Conservation (phyloP, 345 rosid genomes). For the Eucalyptus sideroxylon region DNA sequence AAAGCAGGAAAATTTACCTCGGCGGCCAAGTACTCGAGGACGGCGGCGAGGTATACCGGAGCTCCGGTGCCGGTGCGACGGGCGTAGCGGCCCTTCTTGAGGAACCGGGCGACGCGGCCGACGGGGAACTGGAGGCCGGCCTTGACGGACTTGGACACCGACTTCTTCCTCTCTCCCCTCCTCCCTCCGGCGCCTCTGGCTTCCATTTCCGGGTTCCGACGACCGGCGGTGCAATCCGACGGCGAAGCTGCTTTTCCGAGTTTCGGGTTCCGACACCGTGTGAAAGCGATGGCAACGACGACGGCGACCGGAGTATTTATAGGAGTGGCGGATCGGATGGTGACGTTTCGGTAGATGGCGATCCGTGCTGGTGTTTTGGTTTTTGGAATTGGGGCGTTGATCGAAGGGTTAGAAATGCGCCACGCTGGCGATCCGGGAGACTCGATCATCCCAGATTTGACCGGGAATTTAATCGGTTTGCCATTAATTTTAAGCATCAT, state of each 20-base stretch:
- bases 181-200: constrained; percentile 51
- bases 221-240: not conserved
- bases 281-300: not conserved
- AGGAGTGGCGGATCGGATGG: not conserved
- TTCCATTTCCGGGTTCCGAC: constrained; percentile 26
- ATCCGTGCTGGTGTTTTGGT: not conserved
- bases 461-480: not conserved
- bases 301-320: not conserved
- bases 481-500: not conserved
- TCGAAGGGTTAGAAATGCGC: not conserved
- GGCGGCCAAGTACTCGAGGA: constrained; percentile 74
- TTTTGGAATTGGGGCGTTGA: not conserved
- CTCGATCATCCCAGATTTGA: not conserved
- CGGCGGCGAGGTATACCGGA: constrained; percentile 67
- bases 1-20: constrained; percentile 14
- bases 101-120: constrained; percentile 54
- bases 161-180: constrained; percentile 45
- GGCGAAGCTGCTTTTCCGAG: not conserved
- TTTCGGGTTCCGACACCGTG: not conserved
- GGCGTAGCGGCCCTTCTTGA: constrained; percentile 68
- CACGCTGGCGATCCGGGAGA: constrained; percentile 7
- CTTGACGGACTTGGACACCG: constrained; percentile 46
- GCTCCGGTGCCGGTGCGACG: constrained; percentile 58
- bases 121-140: constrained; percentile 86
- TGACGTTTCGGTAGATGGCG: not conserved